Evolutionary conservation across 441 rosid species (phyloP).

Genomic region (Geranium incanum): DNA sequence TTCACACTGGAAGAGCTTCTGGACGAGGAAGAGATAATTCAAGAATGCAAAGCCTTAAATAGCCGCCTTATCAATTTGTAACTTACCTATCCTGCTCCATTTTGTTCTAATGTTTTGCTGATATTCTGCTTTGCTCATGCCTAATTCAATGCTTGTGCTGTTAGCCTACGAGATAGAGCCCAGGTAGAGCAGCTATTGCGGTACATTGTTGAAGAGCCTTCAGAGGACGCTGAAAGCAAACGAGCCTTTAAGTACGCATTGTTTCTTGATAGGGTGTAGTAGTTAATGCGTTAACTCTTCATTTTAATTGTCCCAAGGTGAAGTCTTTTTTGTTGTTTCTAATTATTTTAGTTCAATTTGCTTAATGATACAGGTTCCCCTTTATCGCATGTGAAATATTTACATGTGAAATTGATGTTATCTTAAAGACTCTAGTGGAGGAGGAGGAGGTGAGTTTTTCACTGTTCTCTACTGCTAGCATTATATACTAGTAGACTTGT

Average conservation of each 20-base stretch:
- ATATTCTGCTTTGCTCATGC: not conserved
- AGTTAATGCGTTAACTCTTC: constrained; percentile 6
- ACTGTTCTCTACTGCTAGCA: constrained; percentile 10
- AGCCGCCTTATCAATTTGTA: constrained; percentile 29
- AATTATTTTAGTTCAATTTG: constrained; percentile 8
- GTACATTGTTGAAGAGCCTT: constrained; percentile 69
- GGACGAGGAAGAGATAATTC: constrained; percentile 31
- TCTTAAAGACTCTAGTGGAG: constrained; percentile 78
- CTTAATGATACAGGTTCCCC: constrained; percentile 59
- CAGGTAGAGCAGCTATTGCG: constrained; percentile 30
- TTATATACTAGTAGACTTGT: constrained; percentile 5
- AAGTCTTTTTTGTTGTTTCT: constrained; percentile 16
- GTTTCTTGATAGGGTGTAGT: constrained; percentile 13
- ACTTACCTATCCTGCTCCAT: constrained; percentile 4
- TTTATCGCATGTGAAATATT: constrained; percentile 91
- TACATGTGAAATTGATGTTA: constrained; percentile 92
- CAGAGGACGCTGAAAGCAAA: constrained; percentile 75
- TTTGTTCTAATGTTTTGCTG: not conserved
- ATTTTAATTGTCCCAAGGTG: not conserved
- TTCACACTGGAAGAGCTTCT: constrained; percentile 30
- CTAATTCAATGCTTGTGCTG: constrained; percentile 16
- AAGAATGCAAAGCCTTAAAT: constrained; percentile 30
- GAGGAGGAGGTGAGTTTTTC: constrained; percentile 64
- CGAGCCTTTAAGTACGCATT: constrained; percentile 70
- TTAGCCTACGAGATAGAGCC: constrained; percentile 44